Evolutionary conservation across 1,284 basidiomycete genomes (phyloP).

Genomic region (Boletellus deceptivus): DNA sequence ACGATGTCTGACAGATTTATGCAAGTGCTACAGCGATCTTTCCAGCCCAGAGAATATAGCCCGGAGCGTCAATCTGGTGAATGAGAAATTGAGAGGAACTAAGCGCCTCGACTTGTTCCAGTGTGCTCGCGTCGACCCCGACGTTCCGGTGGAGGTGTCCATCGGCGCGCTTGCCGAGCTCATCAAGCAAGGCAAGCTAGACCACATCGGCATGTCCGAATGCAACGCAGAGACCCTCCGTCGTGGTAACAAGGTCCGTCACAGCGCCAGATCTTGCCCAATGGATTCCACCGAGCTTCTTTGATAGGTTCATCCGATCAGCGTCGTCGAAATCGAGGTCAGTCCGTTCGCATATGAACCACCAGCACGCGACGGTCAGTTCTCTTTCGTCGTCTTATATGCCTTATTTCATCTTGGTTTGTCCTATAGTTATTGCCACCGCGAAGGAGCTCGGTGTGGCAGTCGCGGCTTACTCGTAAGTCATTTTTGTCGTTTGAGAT

Average conservation of each 20-base stretch:
- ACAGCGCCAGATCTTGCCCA: not conserved
- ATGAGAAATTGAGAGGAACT: conserved; percentile 41
- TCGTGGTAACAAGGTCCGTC: conserved; percentile 40
- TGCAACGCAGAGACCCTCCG: conserved; percentile 48
- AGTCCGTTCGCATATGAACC: conserved; percentile 50
- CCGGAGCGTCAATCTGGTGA: conserved; percentile 40
- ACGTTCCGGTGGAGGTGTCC: conserved; percentile 37
- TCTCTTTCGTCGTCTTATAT: not conserved
- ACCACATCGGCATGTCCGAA: conserved; percentile 54
- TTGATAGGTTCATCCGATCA: conserved; percentile 43
- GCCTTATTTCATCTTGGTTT: conserved; percentile 7
- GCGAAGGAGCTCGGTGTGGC: conserved; percentile 47
- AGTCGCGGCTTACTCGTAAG: conserved; percentile 53
- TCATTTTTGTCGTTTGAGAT: not conserved
- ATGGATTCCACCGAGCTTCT: not conserved
- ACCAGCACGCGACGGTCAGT: conserved; percentile 39
- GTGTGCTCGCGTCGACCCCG: conserved; percentile 42
- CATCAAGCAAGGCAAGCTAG: conserved; percentile 44
- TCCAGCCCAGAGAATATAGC: conserved; percentile 38
- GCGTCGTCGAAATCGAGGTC: conserved; percentile 53
- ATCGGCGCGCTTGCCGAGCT: conserved; percentile 35
- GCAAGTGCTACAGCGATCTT: not conserved
- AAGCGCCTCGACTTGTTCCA: conserved; percentile 53
- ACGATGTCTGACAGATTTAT: not conserved
- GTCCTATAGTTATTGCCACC: conserved; percentile 35